Evolutionary conservation across 768 basidiomycete genomes (phyloP), one percentile per base, ranked within the genome.

Genomic region (Crassisporium funariophilum): DNA sequence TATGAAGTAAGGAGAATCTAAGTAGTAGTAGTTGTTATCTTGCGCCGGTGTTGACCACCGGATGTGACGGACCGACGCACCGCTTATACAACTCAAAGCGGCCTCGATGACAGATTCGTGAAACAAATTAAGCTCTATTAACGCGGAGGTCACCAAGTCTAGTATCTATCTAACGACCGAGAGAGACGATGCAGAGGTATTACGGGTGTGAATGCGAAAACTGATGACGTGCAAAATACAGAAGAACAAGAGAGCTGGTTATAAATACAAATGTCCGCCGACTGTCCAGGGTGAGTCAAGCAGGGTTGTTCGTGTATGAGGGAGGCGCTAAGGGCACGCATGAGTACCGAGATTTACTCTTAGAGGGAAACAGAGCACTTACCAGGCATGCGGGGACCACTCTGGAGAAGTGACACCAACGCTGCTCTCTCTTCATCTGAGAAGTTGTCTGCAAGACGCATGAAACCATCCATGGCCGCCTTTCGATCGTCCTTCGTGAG

Each of bases 401-500:
- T 81, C 61, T 86, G 85, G 41, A 92, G 75, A 29, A 80, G 79
- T 33, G 68, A 65, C 27, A 84, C 74, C 50, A 94, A 60, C 1
- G 76, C 67, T 9, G 76, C 68, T 64, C 80, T 83, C 55, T 93
- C 91, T 19, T 91, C 91, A 17, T 81, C 78, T 0, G 81, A 78
- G 49, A 95, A 75, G 27, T 75, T 76, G 47, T 90, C 84, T n/a
- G 84, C 79, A 9, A 93, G 70, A 39, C 84, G 83, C 40, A 82
- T 65, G 47, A 94, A 77, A 25, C 89, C 84, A 50, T 85, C 83
- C 50, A 94, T 64, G 1, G 87, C 81, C 7, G 83, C 84, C 67
- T 88, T 89, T 39, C 83, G 79, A 62, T 94, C 88, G 55, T 84
- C 83, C 51, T 84, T 82, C 10, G 83, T 77, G 52, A 86, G 70